These are phyloP conservation scores for Actinomortierella wolfii DNA, from an alignment of 371 early-diverging fungal genomes.

Conservation along the genomic window DNA sequence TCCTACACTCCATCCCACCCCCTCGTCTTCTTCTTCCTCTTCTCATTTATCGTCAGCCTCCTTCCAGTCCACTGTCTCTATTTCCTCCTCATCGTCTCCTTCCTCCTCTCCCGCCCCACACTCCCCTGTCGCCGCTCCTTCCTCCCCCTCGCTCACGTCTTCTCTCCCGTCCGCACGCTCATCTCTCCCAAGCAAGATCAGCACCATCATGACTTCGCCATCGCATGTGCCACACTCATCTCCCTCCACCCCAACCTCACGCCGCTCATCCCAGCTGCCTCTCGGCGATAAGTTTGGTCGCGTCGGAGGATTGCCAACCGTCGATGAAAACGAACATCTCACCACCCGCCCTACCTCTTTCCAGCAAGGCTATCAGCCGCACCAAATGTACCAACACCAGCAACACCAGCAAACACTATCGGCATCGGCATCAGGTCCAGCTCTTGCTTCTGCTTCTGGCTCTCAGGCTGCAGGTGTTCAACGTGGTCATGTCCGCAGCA, in stretches of 20 bases:
- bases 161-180: conserved; percentile 7
- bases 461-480: neutral
- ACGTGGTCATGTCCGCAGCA: conserved; percentile 26
- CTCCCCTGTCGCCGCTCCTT: conserved; percentile 2
- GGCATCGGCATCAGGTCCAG: neutral
- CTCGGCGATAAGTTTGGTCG: conserved; percentile 21
- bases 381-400: neutral
- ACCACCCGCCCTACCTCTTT: conserved; percentile 6
- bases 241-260: conserved; percentile 23
- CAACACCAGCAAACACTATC: neutral
- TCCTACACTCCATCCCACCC: neutral
- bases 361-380: conserved; percentile 10
- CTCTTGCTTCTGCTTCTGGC: neutral
- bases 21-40: neutral
- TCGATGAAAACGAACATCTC: conserved; percentile 19
- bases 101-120: conserved; percentile 3
- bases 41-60: neutral
- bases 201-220: conserved; percentile 8
- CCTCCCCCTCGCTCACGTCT: conserved; percentile 7
- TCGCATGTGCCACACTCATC: conserved; percentile 12
- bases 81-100: neutral
- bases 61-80: conserved; percentile 1
- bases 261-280: conserved; percentile 33
- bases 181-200: too few relatives aligned
- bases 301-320: conserved; percentile 27